Evolutionary conservation across 495 filamentous ascomycete species (phyloP).

Genomic region (Amphirosellinia nigrospora): DNA sequence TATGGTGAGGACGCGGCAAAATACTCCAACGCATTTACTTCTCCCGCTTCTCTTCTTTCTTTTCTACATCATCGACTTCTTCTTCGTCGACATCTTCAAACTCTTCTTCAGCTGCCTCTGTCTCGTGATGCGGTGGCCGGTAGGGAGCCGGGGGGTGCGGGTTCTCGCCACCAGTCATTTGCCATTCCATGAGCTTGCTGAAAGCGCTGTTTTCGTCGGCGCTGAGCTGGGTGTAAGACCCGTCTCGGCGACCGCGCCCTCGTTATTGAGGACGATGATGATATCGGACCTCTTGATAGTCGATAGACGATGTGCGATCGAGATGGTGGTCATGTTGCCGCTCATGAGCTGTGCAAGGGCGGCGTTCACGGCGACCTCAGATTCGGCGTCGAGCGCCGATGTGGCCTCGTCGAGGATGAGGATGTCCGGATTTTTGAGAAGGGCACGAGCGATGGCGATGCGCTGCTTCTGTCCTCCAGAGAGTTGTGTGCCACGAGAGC

Average conservation of each 20-base stretch:
- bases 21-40: conserved; percentile 17
- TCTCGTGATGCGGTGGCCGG: conserved; percentile 34
- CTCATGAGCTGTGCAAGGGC: conserved; percentile 80
- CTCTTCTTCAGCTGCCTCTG: conserved; percentile 49
- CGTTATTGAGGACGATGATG: conserved; percentile 84
- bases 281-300: conserved; percentile 95
- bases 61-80: conserved; percentile 44
- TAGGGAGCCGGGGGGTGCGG: conserved; percentile 31
- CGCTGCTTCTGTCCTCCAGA: conserved; percentile 97
- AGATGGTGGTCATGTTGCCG: conserved; percentile 89
- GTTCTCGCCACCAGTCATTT: conserved; percentile 84
- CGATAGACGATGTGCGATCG: conserved; percentile 90
- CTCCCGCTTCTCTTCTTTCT: conserved; percentile 24
- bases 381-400: conserved; percentile 94
- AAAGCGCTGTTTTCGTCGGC: conserved; percentile 78
- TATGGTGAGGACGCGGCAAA: not conserved
- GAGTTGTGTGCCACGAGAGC: conserved; percentile 89
- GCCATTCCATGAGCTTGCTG: conserved; percentile 97
- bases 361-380: conserved; percentile 91
- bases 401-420: conserved; percentile 95
- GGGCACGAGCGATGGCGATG: conserved; percentile 92
- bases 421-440: conserved; percentile 96
- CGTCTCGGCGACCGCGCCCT: conserved; percentile 92
- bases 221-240: conserved; percentile 79
- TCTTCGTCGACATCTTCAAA: conserved; percentile 46